Percentiles rank a stretch among this genome's conserved stretches.
phyloP scores from a whole-genome alignment of 768 basidiomycete species.

The Lentinula detonsa region DNA sequence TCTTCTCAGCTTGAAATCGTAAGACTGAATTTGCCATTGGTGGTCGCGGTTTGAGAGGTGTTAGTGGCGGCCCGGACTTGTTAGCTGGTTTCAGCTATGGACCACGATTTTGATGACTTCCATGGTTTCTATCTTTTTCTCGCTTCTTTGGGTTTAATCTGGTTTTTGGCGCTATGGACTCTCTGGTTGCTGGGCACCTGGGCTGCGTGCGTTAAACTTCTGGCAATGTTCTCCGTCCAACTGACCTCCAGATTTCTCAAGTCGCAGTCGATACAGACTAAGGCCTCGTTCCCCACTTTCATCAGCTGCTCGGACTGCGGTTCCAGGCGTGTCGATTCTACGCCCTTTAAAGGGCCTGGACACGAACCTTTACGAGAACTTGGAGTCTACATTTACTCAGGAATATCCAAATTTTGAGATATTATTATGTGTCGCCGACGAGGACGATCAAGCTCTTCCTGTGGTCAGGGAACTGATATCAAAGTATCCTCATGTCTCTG shows the following conservation, averaged over 20 bases:
- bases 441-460: constrained; percentile 80
- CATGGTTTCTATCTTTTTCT: constrained; percentile 16
- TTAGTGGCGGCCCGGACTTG: not conserved
- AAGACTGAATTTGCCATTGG: not conserved
- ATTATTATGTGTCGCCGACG: constrained; percentile 85
- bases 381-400: constrained; percentile 89
- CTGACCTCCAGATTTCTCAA: constrained; percentile 21
- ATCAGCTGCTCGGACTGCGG: constrained; percentile 34
- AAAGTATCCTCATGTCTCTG: constrained; percentile 73
- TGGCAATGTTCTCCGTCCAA: not conserved
- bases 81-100: not conserved
- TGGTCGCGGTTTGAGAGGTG: not conserved
- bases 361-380: constrained; percentile 91
- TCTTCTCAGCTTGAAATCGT: not conserved
- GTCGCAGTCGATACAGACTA: constrained; percentile 69
- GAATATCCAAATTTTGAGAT: constrained; percentile 92
- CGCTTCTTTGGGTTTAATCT: constrained; percentile 42
- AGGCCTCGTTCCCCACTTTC: constrained; percentile 59
- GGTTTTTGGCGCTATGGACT: constrained; percentile 60
- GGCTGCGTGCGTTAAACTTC: constrained; percentile 51
- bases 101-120: not conserved
- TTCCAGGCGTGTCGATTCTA: constrained; percentile 90
- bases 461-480: constrained; percentile 73
- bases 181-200: constrained; percentile 63
- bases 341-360: constrained; percentile 95